These are phyloP conservation scores for Leucocoprinus leucothites DNA, from an alignment of 768 basidiomycete genomes.

Conservation along the genomic window DNA sequence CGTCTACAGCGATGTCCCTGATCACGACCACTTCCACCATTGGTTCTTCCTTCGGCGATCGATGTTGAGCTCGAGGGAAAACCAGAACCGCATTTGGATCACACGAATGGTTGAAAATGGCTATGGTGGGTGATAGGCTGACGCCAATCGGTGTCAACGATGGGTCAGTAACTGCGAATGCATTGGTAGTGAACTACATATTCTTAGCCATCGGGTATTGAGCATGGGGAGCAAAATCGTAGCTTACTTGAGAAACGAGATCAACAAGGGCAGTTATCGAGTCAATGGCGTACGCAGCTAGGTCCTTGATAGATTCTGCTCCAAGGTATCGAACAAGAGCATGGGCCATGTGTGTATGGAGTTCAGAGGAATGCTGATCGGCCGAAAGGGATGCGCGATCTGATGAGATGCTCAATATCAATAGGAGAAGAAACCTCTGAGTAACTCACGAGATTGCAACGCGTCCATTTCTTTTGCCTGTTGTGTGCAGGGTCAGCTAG, in stretches of 20 bases:
- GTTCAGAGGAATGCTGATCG: conserved; percentile 33
- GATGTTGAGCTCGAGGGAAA: conserved; percentile 59
- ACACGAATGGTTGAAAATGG: conserved; percentile 87
- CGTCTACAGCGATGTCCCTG: conserved; percentile 53
- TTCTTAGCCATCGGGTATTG: neutral
- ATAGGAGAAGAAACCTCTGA: neutral
- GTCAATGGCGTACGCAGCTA: conserved; percentile 53
- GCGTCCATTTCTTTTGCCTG: conserved; percentile 62
- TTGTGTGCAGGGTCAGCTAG: neutral
- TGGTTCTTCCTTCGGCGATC: conserved; percentile 41
- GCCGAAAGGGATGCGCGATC: conserved; percentile 52
- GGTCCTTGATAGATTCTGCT: conserved; percentile 53
- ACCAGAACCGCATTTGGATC: conserved; percentile 89
- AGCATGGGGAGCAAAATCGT: neutral
- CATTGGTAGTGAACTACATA: conserved; percentile 83
- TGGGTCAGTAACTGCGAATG: conserved; percentile 80
- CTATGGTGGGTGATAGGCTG: conserved; percentile 75
- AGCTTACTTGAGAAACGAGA: conserved; percentile 65
- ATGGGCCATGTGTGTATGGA: conserved; percentile 70
- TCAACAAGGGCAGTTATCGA: conserved; percentile 65
- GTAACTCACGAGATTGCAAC: conserved; percentile 73
- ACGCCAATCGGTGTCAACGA: conserved; percentile 80
- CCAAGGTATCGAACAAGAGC: conserved; percentile 71
- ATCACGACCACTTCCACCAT: conserved; percentile 73
- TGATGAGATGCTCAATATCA: conserved; percentile 20